Base-by-base conservation (phyloP, 768 basidiomycete species). In the Sarcodon sp. region DNA sequence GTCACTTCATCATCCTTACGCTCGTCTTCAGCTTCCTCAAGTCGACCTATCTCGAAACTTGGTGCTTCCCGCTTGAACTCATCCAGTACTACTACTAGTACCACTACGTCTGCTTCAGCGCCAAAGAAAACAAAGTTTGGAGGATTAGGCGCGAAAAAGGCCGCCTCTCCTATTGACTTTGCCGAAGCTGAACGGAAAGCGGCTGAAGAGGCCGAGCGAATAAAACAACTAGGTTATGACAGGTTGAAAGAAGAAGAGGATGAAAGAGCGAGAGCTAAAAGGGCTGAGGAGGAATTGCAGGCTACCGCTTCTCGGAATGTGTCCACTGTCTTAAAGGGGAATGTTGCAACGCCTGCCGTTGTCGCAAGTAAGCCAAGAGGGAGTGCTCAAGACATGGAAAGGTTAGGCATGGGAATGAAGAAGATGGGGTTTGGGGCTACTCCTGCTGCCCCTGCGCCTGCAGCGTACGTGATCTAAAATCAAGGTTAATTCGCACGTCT, bases 111-210 rank as follows among this genome's bases (percentile, higher is more conserved):
- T 18, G 56, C 57, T 0, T 50, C 65, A 1, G 61, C 69, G 6
- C 61, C 72, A 6, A 80, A 79, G 62, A 86, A 87, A 60, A 70
- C 74, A 7, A 83, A 83, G 57, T 73, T 85, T 11, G 88, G 87
- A 27, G 72, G 73, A 18, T 73, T 92, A 1, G 93, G 94, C 11
- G 96, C 93, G 7, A 84, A 86, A 60, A 93, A 90, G 62, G 77
- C 90, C 0, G 81, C 78, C 6, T 62, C 75, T 3, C 76, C 85
- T 1, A 81, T 97, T 54, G 82, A 97, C 65, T 99, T 99, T 61
- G 96, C 86, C 15, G 90, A 90, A 56, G 96, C 91, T 0, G 93
- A 98, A 63, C 72, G 83, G 31, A 85, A 84, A 55, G 96, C 96
- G 0, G 61, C 75, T 27, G 93, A 91, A 58, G 96, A 98, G 61